Conservation (phyloP, 176 grass and related monocot species). For the Coix lacrymajobi region DNA sequence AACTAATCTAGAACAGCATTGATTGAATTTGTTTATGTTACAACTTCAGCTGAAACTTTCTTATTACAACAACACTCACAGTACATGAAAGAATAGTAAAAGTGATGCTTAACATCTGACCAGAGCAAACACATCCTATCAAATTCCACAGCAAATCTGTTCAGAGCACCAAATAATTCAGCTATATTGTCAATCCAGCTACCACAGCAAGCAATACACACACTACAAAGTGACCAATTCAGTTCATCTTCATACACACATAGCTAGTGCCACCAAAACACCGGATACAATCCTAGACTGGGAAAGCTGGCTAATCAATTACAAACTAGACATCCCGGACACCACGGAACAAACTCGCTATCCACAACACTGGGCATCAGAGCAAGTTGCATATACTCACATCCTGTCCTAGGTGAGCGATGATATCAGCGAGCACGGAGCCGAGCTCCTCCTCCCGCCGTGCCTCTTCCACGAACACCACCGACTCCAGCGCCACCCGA, state of each 20-base stretch:
- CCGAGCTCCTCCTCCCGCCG: conserved; percentile 55
- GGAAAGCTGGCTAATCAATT: neutral
- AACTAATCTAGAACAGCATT: neutral
- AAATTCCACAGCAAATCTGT: neutral
- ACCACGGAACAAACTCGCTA: neutral
- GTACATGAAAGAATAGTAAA: neutral
- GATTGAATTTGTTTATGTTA: neutral
- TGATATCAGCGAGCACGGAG: conserved; percentile 76
- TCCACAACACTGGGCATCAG: neutral
- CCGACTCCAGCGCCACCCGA: conserved; percentile 68
- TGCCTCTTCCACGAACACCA: conserved; percentile 65
- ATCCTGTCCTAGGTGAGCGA: conserved; percentile 94
- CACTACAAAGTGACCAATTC: neutral
- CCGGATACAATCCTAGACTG: neutral
- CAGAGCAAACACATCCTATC: neutral
- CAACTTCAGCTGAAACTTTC: neutral
- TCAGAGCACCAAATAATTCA: conserved; percentile 9
- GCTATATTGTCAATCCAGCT: neutral
- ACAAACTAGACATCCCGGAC: neutral
- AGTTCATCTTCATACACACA: neutral
- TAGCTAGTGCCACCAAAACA: neutral
- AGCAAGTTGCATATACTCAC: conserved; percentile 41
- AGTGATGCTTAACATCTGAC: neutral
- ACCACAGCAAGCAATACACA: neutral
- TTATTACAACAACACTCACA: neutral